Base-by-base conservation (phyloP, 2,329 filamentous ascomycete species). In the Fusarium sp. region DNA sequence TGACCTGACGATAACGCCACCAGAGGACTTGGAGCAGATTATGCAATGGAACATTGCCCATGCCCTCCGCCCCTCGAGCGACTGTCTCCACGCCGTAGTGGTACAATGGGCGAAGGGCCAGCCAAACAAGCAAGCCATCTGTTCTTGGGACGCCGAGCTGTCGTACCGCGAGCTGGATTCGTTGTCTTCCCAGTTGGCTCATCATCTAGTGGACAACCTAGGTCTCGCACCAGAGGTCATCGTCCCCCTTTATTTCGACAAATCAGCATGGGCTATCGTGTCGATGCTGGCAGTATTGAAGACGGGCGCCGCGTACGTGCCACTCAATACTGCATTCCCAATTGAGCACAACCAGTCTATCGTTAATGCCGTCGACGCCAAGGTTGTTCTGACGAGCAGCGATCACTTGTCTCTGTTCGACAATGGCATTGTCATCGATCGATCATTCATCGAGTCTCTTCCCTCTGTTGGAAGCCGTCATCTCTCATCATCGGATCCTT, bases 241-340 rank as follows among this genome's bases (percentile, higher is more conserved):
- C 24, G 43, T 66, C 27, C 50, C 59, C 12, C 38, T 66, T 8
- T 66, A 56, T 44, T 66, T 66, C 38, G 59, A 66, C 30, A 66
- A 70, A 22, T 45, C 73, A 34, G 65, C 3, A 52, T 78, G 32
- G 71, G 75, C 42, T 64, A 29, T 66, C 71, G 43, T 66, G n/a
- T 51, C 63, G n/a, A 63, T 63, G 59, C 34, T 71, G 62, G 24
- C 29, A 32, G 52, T 54, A 52, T 59, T 50, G 12, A 70, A 60
- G 42, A n/a, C 46, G 15, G 45, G 60, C 43, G 44, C 45, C 22
- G 38, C 45, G 22, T 47, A 68, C 25, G 53, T 66, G 18, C 32
- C 61, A 45, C 53, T 66, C 18, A 61, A 66, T 38, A 29, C 53
- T 55, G 43, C 53, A 18, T 66, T 61, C 9, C 42, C 45, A 30